Base-by-base conservation (phyloP, 2,329 filamentous ascomycete genomes). In the Ascochyta lentis region DNA sequence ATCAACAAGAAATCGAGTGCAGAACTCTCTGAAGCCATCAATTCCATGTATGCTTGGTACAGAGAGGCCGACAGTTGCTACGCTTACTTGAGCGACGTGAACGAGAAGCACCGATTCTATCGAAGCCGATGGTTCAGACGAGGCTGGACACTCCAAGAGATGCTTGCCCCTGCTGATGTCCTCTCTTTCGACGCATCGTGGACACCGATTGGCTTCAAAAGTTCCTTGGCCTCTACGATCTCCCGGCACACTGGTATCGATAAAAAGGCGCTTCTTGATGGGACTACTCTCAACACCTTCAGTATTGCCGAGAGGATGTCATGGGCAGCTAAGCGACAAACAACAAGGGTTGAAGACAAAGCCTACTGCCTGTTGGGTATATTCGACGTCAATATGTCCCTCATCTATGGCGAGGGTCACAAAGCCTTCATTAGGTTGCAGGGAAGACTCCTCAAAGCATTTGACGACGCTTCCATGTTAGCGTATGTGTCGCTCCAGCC, bases 21-120 rank as follows among this genome's bases (percentile, higher is more conserved):
- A 3, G 65, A 68, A 37, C 46, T 69, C 12, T 59, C 62, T 37
- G 66, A 70, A 37, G 59, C 66, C 4, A 67, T 69, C 29, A 68
- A 67, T 27, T 67, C 61, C 9, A 71, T 71, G 67, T 71, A 58
- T 54, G 52, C 54, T 6, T 71, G 60, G 60, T 71, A 71, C 19
- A 27, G 62, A 19, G 54, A 63, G 24, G 59, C 63, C 4, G 55
- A 53, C 22, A 42, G 65, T 4, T 71, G 68, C 39, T 56, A 66
- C 5, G 64, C 64, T 0, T 64, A 63, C 49, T 53, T 70, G 15
- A 48, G 56, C 10, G 68, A 69, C 44, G 33, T 38, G 6, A 12
- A 12, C 4, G 3, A 15, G 4, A 41, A 1, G 5, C 10, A 8
- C 4, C 2, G 5, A 3, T 60, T 64, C 10, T 34, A 9, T 6